These are phyloP conservation scores for Trichoderma lentiforme DNA, from an alignment of 2,329 filamentous ascomycete genomes.

Conservation along the genomic window DNA sequence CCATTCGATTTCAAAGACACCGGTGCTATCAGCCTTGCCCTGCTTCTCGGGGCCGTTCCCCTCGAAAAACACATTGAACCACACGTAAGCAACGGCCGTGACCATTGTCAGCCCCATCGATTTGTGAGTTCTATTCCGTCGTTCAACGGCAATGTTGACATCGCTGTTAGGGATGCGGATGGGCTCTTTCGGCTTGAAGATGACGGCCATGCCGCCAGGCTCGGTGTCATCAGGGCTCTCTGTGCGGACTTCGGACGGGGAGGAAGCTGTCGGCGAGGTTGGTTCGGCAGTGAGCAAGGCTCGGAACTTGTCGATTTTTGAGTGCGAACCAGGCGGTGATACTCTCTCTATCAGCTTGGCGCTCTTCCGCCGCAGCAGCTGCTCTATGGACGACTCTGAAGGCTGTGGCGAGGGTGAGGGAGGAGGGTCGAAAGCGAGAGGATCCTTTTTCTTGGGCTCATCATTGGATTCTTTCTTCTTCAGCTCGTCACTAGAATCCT, in stretches of 20 bases:
- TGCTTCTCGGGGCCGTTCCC: slow-evolving; percentile 68
- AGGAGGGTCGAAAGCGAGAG: not conserved
- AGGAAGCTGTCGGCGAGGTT: not conserved
- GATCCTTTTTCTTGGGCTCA: not conserved
- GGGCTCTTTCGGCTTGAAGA: slow-evolving; percentile 68
- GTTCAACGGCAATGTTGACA: slow-evolving; percentile 85
- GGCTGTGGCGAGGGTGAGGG: not conserved
- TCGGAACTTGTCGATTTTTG: slow-evolving; percentile 25
- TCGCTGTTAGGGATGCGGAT: slow-evolving; percentile 77
- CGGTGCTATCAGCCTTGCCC: slow-evolving; percentile 65
- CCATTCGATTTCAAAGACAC: slow-evolving; percentile 58
- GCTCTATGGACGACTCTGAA: slow-evolving; percentile 1
- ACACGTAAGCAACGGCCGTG: slow-evolving; percentile 88
- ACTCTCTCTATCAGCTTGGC: slow-evolving; percentile 36
- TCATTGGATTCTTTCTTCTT: not conserved
- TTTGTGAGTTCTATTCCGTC: slow-evolving; percentile 74
- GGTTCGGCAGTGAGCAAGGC: slow-evolving; percentile 20
- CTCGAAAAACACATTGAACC: slow-evolving; percentile 96
- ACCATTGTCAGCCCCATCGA: slow-evolving; percentile 84
- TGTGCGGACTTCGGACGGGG: slow-evolving; percentile 4
- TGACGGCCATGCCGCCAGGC: slow-evolving; percentile 66
- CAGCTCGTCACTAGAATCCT: not conserved
- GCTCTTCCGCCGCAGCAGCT: slow-evolving; percentile 28
- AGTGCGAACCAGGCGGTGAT: slow-evolving; percentile 23
- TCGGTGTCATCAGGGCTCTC: slow-evolving; percentile 40